Evolutionary conservation across 768 basidiomycete genomes (phyloP).

Genomic region (Suillus variegatus): DNA sequence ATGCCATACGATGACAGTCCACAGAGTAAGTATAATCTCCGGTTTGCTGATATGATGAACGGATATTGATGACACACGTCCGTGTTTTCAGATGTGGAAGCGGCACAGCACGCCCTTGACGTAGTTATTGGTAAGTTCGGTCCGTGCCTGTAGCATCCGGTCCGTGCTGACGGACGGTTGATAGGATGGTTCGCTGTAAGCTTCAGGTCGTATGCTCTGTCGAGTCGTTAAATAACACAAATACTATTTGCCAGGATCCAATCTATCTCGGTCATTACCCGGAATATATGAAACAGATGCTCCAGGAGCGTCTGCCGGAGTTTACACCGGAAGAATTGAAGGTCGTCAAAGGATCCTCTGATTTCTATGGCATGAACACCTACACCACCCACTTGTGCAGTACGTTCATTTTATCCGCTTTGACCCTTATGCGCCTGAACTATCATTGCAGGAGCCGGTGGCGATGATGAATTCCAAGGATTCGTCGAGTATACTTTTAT

Average conservation of each 20-base stretch:
- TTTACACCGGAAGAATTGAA: constrained; percentile 57
- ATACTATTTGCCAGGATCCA: constrained; percentile 45
- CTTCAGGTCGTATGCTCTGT: constrained; percentile 4
- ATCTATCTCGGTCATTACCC: constrained; percentile 77
- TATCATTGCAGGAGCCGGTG: constrained; percentile 51
- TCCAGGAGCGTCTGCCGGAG: constrained; percentile 57
- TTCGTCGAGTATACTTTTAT: constrained; percentile 61
- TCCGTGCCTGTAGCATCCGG: constrained; percentile 26
- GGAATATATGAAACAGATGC: constrained; percentile 52
- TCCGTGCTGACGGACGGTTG: constrained; percentile 19
- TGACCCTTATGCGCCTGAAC: neutral
- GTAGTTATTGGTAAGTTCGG: constrained; percentile 62
- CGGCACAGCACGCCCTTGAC: constrained; percentile 73
- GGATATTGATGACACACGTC: constrained; percentile 5
- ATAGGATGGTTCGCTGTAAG: constrained; percentile 62
- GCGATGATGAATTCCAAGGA: constrained; percentile 65
- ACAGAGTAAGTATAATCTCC: constrained; percentile 50
- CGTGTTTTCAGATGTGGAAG: constrained; percentile 52
- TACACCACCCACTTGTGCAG: constrained; percentile 68
- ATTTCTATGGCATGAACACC: constrained; percentile 75
- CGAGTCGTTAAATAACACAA: neutral
- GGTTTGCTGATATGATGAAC: neutral
- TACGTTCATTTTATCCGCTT: constrained; percentile 29
- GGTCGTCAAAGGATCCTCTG: constrained; percentile 63
- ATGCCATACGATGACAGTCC: constrained; percentile 70